Evolutionary conservation across 768 basidiomycete species (phyloP).

Genomic region (Punctularia strigosozonata): DNA sequence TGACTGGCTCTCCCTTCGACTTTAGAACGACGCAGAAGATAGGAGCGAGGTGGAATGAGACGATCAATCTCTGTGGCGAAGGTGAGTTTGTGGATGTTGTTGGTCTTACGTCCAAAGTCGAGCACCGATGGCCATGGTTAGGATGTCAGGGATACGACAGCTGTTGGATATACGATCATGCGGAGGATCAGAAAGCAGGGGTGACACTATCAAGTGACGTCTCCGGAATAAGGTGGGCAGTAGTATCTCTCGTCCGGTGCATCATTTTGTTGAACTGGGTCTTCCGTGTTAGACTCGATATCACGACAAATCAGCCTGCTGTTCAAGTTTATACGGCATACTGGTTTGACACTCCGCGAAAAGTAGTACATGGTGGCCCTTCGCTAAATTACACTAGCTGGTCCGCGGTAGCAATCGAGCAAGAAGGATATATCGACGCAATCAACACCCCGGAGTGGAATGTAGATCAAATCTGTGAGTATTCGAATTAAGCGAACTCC

Average conservation of each 20-base stretch:
- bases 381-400: constrained; percentile 25
- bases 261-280: background rate
- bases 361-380: constrained; percentile 36
- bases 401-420: constrained; percentile 40
- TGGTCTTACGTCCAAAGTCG: background rate
- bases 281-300: constrained; percentile 27
- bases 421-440: constrained; percentile 40
- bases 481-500: background rate
- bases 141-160: constrained; percentile 39
- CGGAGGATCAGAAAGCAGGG: constrained; percentile 15
- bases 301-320: constrained; percentile 37
- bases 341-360: constrained; percentile 34
- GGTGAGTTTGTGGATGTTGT: constrained; percentile 8
- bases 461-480: constrained; percentile 41
- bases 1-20: constrained; percentile 26
- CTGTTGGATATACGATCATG: constrained; percentile 36
- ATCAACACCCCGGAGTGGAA: constrained; percentile 46
- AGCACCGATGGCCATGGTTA: constrained; percentile 15
- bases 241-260: background rate
- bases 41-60: constrained; percentile 12
- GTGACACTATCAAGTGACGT: constrained; percentile 33
- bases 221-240: constrained; percentile 39
- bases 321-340: constrained; percentile 38
- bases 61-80: constrained; percentile 11
- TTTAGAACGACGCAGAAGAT: constrained; percentile 23